These are phyloP conservation scores for Odonthalia washingtoniensis DNA, from an alignment of 31 red algal species.

Conservation along the genomic window DNA sequence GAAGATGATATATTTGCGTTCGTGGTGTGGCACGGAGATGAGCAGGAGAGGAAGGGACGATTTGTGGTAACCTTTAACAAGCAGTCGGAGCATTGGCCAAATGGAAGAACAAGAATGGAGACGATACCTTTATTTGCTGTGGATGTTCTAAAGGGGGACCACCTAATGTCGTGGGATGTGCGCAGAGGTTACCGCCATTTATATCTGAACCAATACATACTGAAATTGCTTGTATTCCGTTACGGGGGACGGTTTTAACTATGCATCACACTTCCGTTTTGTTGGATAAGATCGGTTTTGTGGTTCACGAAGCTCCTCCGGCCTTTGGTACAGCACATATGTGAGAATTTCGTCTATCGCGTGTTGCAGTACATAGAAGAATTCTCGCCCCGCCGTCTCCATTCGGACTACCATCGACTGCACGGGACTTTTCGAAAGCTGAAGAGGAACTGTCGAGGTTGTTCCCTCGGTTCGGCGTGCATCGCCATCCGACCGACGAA, in stretches of 20 bases:
- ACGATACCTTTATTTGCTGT: slow-evolving; percentile 25
- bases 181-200: slow-evolving; percentile 54
- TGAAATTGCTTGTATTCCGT: slow-evolving; percentile 32
- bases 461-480: slow-evolving; percentile 7
- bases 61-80: slow-evolving; percentile 34
- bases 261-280: slow-evolving; percentile 49
- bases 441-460: neutral
- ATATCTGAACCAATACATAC: slow-evolving; percentile 29
- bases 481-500: neutral
- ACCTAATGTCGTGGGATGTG: slow-evolving; percentile 57
- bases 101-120: slow-evolving; percentile 30
- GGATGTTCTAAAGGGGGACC: slow-evolving; percentile 13
- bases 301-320: slow-evolving; percentile 30
- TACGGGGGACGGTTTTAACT: slow-evolving; percentile 19
- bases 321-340: slow-evolving; percentile 13
- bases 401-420: neutral
- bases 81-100: slow-evolving; percentile 37
- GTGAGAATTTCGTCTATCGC: neutral
- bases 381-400: slow-evolving; percentile 1
- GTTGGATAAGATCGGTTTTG: slow-evolving; percentile 44
- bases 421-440: neutral
- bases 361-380: slow-evolving; percentile 42
- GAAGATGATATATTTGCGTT: slow-evolving; percentile 23
- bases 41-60: slow-evolving; percentile 15
- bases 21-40: slow-evolving; percentile 8